phyloP scores from a whole-genome alignment of 2,329 filamentous ascomycete species.

The Coniochaeta hoffmannii region DNA sequence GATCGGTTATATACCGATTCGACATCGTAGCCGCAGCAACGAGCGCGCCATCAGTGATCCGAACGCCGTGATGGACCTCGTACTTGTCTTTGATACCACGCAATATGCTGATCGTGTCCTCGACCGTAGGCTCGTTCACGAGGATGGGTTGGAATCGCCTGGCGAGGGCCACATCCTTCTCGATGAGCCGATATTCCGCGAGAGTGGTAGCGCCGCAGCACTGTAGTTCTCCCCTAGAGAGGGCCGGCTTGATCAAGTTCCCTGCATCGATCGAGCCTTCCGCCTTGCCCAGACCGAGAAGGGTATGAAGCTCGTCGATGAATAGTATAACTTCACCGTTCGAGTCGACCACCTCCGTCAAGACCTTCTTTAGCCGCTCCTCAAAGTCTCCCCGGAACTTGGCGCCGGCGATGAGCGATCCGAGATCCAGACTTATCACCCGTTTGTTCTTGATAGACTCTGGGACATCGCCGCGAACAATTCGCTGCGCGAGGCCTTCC shows the following conservation, averaged over 20 bases:
- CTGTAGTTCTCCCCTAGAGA: conserved; percentile 89
- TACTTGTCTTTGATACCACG: conserved; percentile 97
- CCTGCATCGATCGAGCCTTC: conserved; percentile 96
- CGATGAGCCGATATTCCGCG: conserved; percentile 85
- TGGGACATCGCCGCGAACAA: conserved; percentile 86
- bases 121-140: conserved; percentile 84
- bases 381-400: conserved; percentile 97
- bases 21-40: conserved; percentile 89
- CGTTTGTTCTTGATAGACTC: conserved; percentile 94
- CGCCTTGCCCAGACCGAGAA: conserved; percentile 87
- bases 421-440: conserved; percentile 81
- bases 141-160: conserved; percentile 89
- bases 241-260: conserved; percentile 85
- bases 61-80: conserved; percentile 92
- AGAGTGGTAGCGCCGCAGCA: conserved; percentile 93
- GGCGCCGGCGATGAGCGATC: conserved; percentile 87
- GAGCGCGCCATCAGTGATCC: conserved; percentile 85
- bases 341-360: conserved; percentile 86
- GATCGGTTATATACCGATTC: conserved; percentile 94
- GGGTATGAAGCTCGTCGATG: conserved; percentile 86
- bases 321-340: conserved; percentile 89
- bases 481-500: conserved; percentile 82
- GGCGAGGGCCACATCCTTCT: conserved; percentile 91
- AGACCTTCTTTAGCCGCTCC: conserved; percentile 80
- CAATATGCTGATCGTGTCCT: conserved; percentile 90